Evolutionary conservation across 345 rosid genomes (phyloP).

Genomic region (Eucalyptus globulus): DNA sequence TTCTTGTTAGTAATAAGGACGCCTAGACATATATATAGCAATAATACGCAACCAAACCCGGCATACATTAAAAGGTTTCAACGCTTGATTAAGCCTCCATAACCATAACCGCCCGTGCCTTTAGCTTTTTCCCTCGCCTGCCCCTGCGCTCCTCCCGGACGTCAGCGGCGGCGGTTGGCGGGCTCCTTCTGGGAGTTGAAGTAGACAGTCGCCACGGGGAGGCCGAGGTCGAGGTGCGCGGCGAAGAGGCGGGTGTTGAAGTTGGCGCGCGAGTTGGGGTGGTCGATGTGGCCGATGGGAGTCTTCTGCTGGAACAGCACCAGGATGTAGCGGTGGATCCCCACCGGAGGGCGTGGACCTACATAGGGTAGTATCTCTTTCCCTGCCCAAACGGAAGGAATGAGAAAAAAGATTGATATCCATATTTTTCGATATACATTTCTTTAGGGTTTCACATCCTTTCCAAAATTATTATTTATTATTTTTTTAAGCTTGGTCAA

Average conservation of each 20-base stretch:
- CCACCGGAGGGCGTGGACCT: conserved; percentile 79
- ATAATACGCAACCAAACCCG: not conserved
- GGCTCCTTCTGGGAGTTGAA: conserved; percentile 92
- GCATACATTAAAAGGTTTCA: not conserved
- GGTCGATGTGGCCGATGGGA: conserved; percentile 39
- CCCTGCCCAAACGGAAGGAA: conserved; percentile 19
- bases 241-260: conserved; percentile 72
- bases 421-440: not conserved
- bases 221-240: conserved; percentile 42
- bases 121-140: not conserved
- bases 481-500: not conserved
- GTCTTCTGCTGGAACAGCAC: conserved; percentile 63
- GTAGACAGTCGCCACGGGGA: conserved; percentile 75
- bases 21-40: not conserved
- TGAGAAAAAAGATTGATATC: not conserved
- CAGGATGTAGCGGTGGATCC: conserved; percentile 73
- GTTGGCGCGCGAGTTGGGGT: conserved; percentile 49
- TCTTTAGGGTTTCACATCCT: not conserved
- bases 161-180: conserved; percentile 40
- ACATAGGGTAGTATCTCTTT: conserved; percentile 25
- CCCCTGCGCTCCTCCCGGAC: not conserved
- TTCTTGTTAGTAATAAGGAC: not conserved
- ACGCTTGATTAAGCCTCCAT: not conserved
- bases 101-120: not conserved
- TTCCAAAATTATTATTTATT: not conserved